Conservation (phyloP, 768 basidiomycete species). For the Mycena haematopus region DNA sequence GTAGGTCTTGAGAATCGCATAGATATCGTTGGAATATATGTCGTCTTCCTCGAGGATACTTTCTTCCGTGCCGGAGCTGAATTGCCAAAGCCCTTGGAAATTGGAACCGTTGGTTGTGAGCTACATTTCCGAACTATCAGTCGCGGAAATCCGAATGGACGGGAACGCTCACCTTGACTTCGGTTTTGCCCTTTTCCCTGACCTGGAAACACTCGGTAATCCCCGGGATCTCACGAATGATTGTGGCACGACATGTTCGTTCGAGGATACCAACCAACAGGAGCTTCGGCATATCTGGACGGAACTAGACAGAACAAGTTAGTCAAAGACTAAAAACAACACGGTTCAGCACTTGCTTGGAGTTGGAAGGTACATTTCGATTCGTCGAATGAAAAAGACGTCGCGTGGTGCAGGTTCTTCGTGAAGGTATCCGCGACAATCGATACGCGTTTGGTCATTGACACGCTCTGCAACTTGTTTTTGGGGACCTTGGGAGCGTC, state of each 20-base stretch:
- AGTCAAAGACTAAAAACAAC: neutral
- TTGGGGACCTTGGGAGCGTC: constrained; percentile 34
- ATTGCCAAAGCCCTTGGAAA: constrained; percentile 87
- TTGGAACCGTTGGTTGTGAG: constrained; percentile 94
- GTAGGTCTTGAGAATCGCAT: constrained; percentile 88
- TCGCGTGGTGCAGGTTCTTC: constrained; percentile 66
- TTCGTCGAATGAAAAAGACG: constrained; percentile 73
- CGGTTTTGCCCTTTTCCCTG: constrained; percentile 61
- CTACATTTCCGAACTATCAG: constrained; percentile 43
- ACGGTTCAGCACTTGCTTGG: constrained; percentile 63
- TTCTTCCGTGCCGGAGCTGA: constrained; percentile 57
- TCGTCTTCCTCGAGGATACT: constrained; percentile 76
- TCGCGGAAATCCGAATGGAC: constrained; percentile 2
- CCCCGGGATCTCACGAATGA: constrained; percentile 89
- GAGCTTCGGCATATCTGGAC: constrained; percentile 88
- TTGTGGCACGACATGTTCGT: constrained; percentile 78
- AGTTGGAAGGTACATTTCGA: constrained; percentile 79
- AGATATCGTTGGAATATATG: constrained; percentile 95
- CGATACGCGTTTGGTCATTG: constrained; percentile 50
- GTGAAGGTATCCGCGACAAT: constrained; percentile 59
- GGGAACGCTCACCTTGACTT: constrained; percentile 53
- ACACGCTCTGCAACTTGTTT: constrained; percentile 37
- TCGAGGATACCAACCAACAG: constrained; percentile 94
- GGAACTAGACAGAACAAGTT: constrained; percentile 61
- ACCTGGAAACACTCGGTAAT: constrained; percentile 87